Evolutionary conservation across 768 basidiomycete genomes (phyloP).

Genomic region (Cytidiella melzeri): DNA sequence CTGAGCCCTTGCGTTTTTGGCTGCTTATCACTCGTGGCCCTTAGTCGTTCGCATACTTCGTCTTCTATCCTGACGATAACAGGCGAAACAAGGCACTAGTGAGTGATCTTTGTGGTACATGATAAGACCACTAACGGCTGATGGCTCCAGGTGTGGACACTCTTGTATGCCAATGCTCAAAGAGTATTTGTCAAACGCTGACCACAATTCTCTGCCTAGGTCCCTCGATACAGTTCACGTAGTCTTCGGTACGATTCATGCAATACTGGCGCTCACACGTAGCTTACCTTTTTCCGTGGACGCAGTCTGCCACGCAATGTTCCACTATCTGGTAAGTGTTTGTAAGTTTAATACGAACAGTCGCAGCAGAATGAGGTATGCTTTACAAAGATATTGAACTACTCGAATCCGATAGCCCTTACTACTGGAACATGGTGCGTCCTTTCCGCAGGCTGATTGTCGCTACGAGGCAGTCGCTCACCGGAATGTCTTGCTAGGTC

Average conservation of each 20-base stretch:
- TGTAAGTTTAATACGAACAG: too few species aligned
- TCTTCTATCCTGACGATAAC: conserved; percentile 9
- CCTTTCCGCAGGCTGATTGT: neutral
- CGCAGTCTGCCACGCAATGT: conserved; percentile 10
- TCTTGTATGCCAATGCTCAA: conserved; percentile 10
- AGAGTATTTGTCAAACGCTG: too few species aligned
- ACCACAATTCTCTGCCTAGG: too few species aligned
- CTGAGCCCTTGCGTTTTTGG: too few species aligned
- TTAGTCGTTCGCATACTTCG: conserved; percentile 12
- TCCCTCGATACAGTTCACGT: conserved; percentile 10
- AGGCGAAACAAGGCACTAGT: conserved; percentile 2
- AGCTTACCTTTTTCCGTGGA: neutral
- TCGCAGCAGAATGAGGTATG: too few species aligned
- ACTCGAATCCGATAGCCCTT: conserved; percentile 1
- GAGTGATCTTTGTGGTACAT: too few species aligned
- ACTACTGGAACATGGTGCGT: conserved; percentile 5
- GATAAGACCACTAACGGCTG: too few species aligned
- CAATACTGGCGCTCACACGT: neutral
- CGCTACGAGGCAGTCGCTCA: neutral
- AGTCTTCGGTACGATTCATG: conserved; percentile 3
- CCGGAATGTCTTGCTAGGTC: conserved; percentile 2
- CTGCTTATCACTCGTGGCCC: too few species aligned
- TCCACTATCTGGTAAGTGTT: conserved; percentile 9
- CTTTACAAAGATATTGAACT: conserved; percentile 7
- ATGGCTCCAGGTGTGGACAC: conserved; percentile 6